A percentile compares a stretch with the other conserved stretches of the same genome.
These are phyloP conservation scores for Calonectria leucothoes DNA, from an alignment of 2,329 filamentous ascomycete species.

Conservation along the genomic window DNA sequence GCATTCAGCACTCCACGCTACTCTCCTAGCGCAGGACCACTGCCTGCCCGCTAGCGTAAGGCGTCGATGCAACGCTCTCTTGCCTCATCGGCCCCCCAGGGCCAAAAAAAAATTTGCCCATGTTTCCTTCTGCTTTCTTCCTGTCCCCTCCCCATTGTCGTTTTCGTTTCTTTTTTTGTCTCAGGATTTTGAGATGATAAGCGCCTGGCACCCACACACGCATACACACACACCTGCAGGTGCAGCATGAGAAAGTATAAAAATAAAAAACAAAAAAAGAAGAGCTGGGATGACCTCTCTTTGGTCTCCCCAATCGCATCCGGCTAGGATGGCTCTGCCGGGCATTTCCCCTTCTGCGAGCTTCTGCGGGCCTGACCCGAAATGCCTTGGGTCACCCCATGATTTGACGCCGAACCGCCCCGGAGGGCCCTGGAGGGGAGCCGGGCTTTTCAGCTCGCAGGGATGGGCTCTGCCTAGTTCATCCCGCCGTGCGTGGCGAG, in stretches of 20 bases:
- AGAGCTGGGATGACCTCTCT: no score
- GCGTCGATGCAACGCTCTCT: conserved; percentile 2
- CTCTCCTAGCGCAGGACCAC: not conserved
- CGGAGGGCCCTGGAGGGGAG: not conserved
- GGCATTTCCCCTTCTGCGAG: not conserved
- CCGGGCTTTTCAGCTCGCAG: conserved; percentile 11
- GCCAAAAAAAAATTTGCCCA: not conserved
- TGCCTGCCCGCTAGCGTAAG: not conserved
- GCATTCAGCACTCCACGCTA: conserved; percentile 3
- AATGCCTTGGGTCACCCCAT: not conserved
- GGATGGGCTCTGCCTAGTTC: not conserved
- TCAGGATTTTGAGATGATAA: not conserved
- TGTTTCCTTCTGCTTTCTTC: not conserved
- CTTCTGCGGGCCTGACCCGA: not conserved
- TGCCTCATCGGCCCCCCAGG: not conserved
- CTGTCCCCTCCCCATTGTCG: not conserved
- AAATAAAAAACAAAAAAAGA: not conserved
- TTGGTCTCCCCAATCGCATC: not conserved
- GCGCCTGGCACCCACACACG: not conserved
- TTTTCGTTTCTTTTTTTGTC: not conserved
- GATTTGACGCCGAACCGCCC: conserved; percentile 8
- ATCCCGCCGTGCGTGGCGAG: not conserved
- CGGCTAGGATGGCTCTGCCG: not conserved
- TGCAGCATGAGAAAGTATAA: no score
- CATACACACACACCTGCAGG: not conserved